Conservation (phyloP, 2,329 filamentous ascomycete genomes). For the Nannizziopsis arthrosporioides region DNA sequence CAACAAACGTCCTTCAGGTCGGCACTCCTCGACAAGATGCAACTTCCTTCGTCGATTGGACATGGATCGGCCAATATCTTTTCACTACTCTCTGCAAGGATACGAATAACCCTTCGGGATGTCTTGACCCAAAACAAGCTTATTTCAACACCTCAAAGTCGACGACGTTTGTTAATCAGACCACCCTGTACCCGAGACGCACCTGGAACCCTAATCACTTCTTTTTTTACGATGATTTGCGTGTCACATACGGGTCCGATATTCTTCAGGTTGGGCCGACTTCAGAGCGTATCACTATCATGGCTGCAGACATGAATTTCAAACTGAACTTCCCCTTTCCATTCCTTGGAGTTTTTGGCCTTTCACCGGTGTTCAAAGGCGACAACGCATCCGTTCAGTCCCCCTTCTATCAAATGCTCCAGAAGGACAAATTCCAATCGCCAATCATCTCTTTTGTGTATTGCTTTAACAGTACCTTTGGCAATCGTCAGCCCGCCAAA, state of each 20-base stretch:
- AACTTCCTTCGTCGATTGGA: conserved; percentile 15
- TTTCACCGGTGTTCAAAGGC: conserved; percentile 14
- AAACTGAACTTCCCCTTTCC: conserved; percentile 6
- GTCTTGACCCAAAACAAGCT: conserved; percentile 11
- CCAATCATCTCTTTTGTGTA: conserved; percentile 14
- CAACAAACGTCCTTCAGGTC: conserved; percentile 10
- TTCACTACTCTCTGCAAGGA: conserved; percentile 11
- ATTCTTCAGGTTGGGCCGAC: conserved; percentile 10
- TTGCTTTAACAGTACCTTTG: conserved; percentile 16
- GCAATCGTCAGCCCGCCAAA: conserved; percentile 10
- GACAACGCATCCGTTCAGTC: conserved; percentile 14
- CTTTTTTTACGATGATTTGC: conserved; percentile 14
- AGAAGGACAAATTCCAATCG: conserved; percentile 10
- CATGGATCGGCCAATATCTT: conserved; percentile 13
- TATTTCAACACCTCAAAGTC: conserved; percentile 14
- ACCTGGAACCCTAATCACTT: conserved; percentile 17
- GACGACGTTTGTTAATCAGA: conserved; percentile 10
- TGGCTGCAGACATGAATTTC: conserved; percentile 13
- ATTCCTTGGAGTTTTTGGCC: conserved; percentile 13
- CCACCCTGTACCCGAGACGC: conserved; percentile 10
- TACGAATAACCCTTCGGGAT: conserved; percentile 10
- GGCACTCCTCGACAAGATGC: conserved; percentile 13
- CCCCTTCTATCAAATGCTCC: conserved; percentile 14
- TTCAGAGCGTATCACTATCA: conserved; percentile 9
- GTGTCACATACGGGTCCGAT: conserved; percentile 12